Base-by-base conservation (phyloP, 2,329 filamentous ascomycete genomes). In the Fusarium illudens region DNA sequence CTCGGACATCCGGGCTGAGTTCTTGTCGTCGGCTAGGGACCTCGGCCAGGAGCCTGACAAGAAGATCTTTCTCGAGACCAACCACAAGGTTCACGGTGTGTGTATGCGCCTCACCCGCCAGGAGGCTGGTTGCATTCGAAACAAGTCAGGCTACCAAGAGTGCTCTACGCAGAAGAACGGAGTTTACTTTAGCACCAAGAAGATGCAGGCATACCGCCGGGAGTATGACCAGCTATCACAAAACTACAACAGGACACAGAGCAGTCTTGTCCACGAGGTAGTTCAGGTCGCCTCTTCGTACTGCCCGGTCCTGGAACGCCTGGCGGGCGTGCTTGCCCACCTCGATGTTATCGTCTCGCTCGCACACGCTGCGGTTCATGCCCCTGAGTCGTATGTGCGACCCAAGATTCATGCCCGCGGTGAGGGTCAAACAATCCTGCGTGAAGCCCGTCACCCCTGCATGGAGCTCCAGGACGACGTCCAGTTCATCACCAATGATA, bases 401-500 rank as follows among this genome's bases (percentile, higher is more conserved):
- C 96, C 96, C 5, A 96, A 88, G 76, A 94, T 99, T 76, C 94
- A 99, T 76, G 85, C 90, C 11, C 92, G 96, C 30, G 96, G 95
- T 27, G 89, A 92, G 48, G 96, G 95, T 4, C 91, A 94, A 73
- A 99, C 96, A 0, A 83, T 96, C 20, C 86, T 99, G n/a, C 92
- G 90, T 68, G 96, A 97, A 81, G 93, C 96, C 3, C 91, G 96
- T 11, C 96, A 99, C 76, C 96, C 96, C 0, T 99, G 96, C 77
- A 92, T 99, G 88, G 96, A 99, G 78, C 94, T 97, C 88, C 96
- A 99, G 80, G 96, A 99, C 74, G 96, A 99, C 75, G 90, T 99
- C 39, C 94, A 95, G 66, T 99, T 99, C 82, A 99, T 99, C 79
- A 97, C 95, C 59, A 99, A 99, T 78, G 95, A 99, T 72, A 93